Conservation (phyloP, 2,329 filamentous ascomycete genomes). For the Drechmeria coniospora region DNA sequence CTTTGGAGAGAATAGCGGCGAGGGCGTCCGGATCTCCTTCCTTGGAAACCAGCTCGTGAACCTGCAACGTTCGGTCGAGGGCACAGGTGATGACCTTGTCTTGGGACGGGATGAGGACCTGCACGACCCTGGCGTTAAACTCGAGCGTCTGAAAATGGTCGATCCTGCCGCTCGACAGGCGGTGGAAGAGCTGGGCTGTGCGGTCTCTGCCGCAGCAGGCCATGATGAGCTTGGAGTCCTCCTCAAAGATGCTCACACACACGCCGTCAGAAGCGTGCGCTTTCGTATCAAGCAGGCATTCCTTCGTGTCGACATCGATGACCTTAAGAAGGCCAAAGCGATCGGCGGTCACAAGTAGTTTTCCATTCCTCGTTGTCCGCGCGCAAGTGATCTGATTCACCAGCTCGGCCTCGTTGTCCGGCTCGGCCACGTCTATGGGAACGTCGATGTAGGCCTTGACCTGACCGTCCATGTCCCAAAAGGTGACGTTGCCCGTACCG, state of each 20-base stretch:
- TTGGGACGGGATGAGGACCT: conserved; percentile 56
- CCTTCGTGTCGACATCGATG: conserved; percentile 45
- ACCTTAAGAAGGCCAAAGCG: conserved; percentile 68
- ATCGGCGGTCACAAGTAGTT: conserved; percentile 68
- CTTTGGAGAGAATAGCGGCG: conserved; percentile 62
- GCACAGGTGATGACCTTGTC: conserved; percentile 74
- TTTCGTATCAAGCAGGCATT: conserved; percentile 56
- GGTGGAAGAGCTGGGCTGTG: conserved; percentile 78
- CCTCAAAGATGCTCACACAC: conserved; percentile 58
- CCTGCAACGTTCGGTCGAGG: conserved; percentile 70
- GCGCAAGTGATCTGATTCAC: conserved; percentile 46
- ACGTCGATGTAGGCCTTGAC: conserved; percentile 50
- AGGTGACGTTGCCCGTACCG: conserved; percentile 59
- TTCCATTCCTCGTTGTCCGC: conserved; percentile 43
- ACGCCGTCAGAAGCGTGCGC: conserved; percentile 79
- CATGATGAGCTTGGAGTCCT: conserved; percentile 46
- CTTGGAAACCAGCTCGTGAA: conserved; percentile 62
- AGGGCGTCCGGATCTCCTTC: conserved; percentile 47
- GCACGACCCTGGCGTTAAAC: conserved; percentile 73
- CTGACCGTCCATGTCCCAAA: conserved; percentile 66
- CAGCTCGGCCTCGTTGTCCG: conserved; percentile 33
- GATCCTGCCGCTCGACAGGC: conserved; percentile 40
- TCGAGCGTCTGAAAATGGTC: conserved; percentile 84
- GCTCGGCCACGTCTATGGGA: conserved; percentile 47
- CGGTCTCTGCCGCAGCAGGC: conserved; percentile 79